Conservation (phyloP, 805 yeast species). For the Zygotorulaspora chibaensis region DNA sequence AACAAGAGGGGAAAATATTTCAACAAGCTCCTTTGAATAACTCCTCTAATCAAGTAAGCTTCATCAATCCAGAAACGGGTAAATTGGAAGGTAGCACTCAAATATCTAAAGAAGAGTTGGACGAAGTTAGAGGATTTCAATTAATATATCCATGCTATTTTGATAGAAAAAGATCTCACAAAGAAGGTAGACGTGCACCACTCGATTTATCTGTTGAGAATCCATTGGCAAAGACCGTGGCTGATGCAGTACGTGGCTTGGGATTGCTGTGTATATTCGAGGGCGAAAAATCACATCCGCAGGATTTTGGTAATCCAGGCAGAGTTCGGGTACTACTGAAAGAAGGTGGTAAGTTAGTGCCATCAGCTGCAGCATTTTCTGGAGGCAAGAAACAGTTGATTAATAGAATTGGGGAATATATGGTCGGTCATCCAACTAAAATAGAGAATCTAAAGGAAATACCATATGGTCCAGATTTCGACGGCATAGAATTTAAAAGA, state of each 20-base stretch:
- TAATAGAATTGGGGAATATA: slow-evolving; percentile 53
- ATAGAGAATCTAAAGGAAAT: slow-evolving; percentile 56
- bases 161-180: slow-evolving; percentile 68
- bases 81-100: slow-evolving; percentile 25
- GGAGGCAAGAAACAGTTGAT: slow-evolving; percentile 64
- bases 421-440: slow-evolving; percentile 67
- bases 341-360: slow-evolving; percentile 43
- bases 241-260: slow-evolving; percentile 57
- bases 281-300: slow-evolving; percentile 87
- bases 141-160: slow-evolving; percentile 89
- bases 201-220: slow-evolving; percentile 67
- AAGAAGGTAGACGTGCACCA: slow-evolving; percentile 80
- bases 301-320: slow-evolving; percentile 98
- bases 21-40: not conserved
- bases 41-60: slow-evolving; percentile 16
- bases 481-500: slow-evolving; percentile 50
- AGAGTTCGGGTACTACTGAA: slow-evolving; percentile 74
- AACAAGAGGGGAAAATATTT: slow-evolving; percentile 17
- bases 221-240: slow-evolving; percentile 79
- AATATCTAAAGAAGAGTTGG: slow-evolving; percentile 52
- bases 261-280: slow-evolving; percentile 48
- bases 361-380: slow-evolving; percentile 16
- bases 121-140: slow-evolving; percentile 66
- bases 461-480: slow-evolving; percentile 62
- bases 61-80: slow-evolving; percentile 31